Evolutionary conservation across 306 rosid species (phyloP).

Genomic region (Glycine soja): DNA sequence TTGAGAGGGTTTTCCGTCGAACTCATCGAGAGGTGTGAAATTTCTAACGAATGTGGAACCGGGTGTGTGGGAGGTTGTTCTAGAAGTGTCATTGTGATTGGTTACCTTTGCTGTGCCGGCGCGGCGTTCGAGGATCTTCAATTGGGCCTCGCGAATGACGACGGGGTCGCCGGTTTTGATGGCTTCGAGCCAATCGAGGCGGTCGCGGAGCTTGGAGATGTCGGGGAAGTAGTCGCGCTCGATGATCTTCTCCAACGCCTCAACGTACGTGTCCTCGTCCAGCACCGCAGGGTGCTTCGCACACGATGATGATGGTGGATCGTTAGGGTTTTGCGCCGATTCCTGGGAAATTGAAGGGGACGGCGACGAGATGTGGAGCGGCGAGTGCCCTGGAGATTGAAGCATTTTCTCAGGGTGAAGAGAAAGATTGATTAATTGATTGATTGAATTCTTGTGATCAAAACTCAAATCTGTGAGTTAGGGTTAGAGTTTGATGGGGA

Average conservation of each 20-base stretch:
- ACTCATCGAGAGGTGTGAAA: slow-evolving; percentile 81
- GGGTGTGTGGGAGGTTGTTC: slow-evolving; percentile 69
- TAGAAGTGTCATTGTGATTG: slow-evolving; percentile 45
- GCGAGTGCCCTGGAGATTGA: slow-evolving; percentile 94
- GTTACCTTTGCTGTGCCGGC: slow-evolving; percentile 54
- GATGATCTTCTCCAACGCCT: slow-evolving; percentile 87
- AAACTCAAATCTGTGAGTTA: background rate
- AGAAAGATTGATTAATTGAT: slow-evolving; percentile 4
- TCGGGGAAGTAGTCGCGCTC: slow-evolving; percentile 99
- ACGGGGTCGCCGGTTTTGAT: slow-evolving; percentile 79
- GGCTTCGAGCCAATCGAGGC: slow-evolving; percentile 96
- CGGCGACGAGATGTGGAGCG: slow-evolving; percentile 85
- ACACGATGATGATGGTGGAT: slow-evolving; percentile 25
- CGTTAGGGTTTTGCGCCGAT: slow-evolving; percentile 51
- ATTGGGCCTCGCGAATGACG: slow-evolving; percentile 87
- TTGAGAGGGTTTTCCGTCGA: slow-evolving; percentile 67
- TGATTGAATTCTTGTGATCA: background rate
- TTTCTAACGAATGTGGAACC: slow-evolving; percentile 83
- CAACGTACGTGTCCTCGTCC: slow-evolving; percentile 87
- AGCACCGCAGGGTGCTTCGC: slow-evolving; percentile 59
- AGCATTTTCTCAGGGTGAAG: slow-evolving; percentile 53
- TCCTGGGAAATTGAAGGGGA: slow-evolving; percentile 57
- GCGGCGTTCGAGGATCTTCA: slow-evolving; percentile 93
- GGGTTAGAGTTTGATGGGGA: slow-evolving; percentile 39
- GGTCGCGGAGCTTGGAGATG: slow-evolving; percentile 92